Base-by-base conservation (phyloP, 1,139 yeast genomes). In the Petasospora rhodanensis region DNA sequence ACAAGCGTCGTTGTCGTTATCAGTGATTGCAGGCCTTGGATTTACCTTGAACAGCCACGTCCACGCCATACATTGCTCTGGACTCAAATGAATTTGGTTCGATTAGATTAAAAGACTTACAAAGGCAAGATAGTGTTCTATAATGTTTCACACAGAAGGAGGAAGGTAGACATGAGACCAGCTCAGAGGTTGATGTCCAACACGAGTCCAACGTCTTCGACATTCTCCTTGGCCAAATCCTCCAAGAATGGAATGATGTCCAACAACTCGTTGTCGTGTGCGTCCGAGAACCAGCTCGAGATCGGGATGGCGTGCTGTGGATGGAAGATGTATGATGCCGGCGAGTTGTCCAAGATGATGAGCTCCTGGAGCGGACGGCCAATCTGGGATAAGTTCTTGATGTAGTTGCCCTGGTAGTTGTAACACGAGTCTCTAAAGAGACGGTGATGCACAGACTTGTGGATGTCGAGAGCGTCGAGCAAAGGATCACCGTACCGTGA, bases 241-340 rank as follows among this genome's bases (percentile, higher is more conserved):
- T 86, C 85, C 51, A 91, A 69, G 46, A 93, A 79, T 12, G 98
- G 98, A 40, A 93, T 66, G 61, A 91, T 76, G 61, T 91, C 98
- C 44, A 85, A 62, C 49, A 91, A 69, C 66, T 91, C 99, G 55
- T 89, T 89, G 59, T 91, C 99, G 58, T 91, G 98, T 25, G 93
- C 79, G 62, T 91, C 99, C 49, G 96, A 85, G 66, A 93, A 91
- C 99, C 99, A 91, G 58, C 93, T 79, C 44, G 96, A 85, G 21
- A 91, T 85, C n/a, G 99, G 99, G 26, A 93, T 82, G 11, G 97
- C 95, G 64, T 91, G 96, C 55, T 86, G 95, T 16, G 98, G 98
- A 57, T 91, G 98, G 68, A 91, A 85, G 37, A 89, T 79, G 59
- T 93, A 91, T 11, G 96, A 85, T 6, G 97, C 95, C 3, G 99